Base-by-base conservation (phyloP, 2,329 filamentous ascomycete genomes). In the Fusarium agapanthi region DNA sequence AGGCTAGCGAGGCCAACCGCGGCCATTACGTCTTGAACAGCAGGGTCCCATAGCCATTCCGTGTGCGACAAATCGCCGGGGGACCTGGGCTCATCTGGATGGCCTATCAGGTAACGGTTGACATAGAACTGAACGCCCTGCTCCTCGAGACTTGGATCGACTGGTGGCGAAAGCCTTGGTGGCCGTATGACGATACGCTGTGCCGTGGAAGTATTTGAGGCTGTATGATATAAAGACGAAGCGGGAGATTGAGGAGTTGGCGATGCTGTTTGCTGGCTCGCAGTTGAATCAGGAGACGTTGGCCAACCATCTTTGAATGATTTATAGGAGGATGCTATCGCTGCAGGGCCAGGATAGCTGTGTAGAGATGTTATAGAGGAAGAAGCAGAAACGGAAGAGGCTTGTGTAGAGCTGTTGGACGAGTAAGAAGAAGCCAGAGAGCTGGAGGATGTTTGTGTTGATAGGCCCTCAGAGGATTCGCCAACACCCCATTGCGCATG, bases 1-100 rank as follows among this genome's bases (percentile, higher is more conserved):
- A 91, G 76, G 66, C 87, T 88, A 1, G 89, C 88, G 53, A 90
- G 82, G 5, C 89, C 89, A 24, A 90, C 84, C 20, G 89, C 88
- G 14, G 86, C 80, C 81, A 90, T 88, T 50, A 88, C 84, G 38
- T 86, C 84, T 34, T 83, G 83, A 13, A 86, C 79, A 18, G 81
- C 79, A 6, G 81, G 81, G 16, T 81, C 74, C 77, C 83, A 80
- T 45, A 85, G 66, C 82, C 83, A 82, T 64, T 73, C 65, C 58
- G 80, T 68, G 65, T 77, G 74, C 13, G 78, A 79, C 8, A 87
- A 76, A 24, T 86, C 82, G 12, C 80, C 75, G 6, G 79, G 68
- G 5, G 77, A 81, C 48, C 74, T 80, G 20, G 86, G 85, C 34
- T 86, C 86, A 64, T 88, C 86, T 1, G 86, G 86, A 56, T 87